Base-by-base conservation (phyloP, 2,329 filamentous ascomycete genomes). In the Aspergillus japonicus region DNA sequence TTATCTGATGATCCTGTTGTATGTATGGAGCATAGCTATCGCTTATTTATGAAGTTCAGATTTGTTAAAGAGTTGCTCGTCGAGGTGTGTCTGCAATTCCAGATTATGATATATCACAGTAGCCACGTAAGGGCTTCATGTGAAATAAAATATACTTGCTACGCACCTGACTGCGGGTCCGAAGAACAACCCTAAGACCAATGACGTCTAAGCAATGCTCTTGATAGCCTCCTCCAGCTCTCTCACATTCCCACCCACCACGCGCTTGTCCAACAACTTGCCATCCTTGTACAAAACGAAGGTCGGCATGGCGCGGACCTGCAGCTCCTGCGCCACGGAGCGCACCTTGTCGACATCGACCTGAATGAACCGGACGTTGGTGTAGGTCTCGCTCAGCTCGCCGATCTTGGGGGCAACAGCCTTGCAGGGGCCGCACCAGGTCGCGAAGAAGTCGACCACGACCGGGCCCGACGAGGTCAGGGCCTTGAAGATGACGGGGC, bases 381-480 rank as follows among this genome's bases (percentile, higher is more conserved):
- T 67, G 68, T 85, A 81, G 50, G 78, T 76, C 56, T 80, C 77
- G 60, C 82, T 83, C 57, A 85, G 76, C 64, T 80, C 73, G 57
- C 80, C 78, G 68, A 84, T 80, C 62, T 81, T 73, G 31, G 83
- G 83, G 3, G 78, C 78, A 57, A 85, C 82, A 35, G 79, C 75
- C 68, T 83, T 83, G 77, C 83, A 85, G 29, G 83, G 83, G 2
- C 82, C 82, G 69, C 83, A 85, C 82, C 83, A 85, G 63, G 80
- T 80, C 14, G 81, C 81, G 69, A 80, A 82, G 77, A 82, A 83
- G 71, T 83, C 81, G 68, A 81, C 76, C 57, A 83, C 75, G 57
- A 80, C 77, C 64, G 91, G 79, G 26, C 73, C 75, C 64, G 82
- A 74, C 58, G 81, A 77, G 57, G 77, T 75, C 60, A 70, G 55